These are phyloP conservation scores for Nyssa sinensis DNA, from an alignment of 148 eudicot genomes.

Conservation along the genomic window DNA sequence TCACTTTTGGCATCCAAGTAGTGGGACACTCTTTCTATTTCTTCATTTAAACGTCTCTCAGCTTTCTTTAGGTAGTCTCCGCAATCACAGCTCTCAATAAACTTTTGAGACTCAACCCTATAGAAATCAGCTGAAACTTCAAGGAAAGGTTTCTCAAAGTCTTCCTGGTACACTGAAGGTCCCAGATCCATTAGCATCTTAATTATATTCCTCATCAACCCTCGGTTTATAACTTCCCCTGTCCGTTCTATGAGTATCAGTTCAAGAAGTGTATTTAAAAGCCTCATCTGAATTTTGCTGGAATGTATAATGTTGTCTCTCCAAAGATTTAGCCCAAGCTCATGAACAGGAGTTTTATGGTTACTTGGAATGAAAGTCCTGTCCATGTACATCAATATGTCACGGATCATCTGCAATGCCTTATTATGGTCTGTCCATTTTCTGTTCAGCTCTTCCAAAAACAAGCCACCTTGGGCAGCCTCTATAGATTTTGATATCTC, in stretches of 20 bases:
- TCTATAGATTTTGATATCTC: constrained; percentile 61
- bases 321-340: constrained; percentile 83
- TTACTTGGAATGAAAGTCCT: constrained; percentile 70
- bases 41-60: constrained; percentile 74
- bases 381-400: constrained; percentile 89
- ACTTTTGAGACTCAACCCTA: constrained; percentile 67
- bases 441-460: constrained; percentile 72
- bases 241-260: constrained; percentile 61
- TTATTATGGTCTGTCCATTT: constrained; percentile 82
- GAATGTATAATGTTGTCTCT: constrained; percentile 68
- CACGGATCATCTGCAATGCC: constrained; percentile 80
- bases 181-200: constrained; percentile 77
- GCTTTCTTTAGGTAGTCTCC: constrained; percentile 78
- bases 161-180: constrained; percentile 70
- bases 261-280: constrained; percentile 60
- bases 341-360: constrained; percentile 71
- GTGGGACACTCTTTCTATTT: constrained; percentile 80
- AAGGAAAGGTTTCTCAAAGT: constrained; percentile 77
- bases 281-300: constrained; percentile 56
- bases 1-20: constrained; percentile 64
- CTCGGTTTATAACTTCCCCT: constrained; percentile 75
- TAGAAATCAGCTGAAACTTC: constrained; percentile 76
- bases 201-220: constrained; percentile 65
- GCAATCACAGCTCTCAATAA: constrained; percentile 80
- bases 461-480: constrained; percentile 66